Conservation (phyloP, 73 alveolate species). For the Paramecium pentaurelia region DNA sequence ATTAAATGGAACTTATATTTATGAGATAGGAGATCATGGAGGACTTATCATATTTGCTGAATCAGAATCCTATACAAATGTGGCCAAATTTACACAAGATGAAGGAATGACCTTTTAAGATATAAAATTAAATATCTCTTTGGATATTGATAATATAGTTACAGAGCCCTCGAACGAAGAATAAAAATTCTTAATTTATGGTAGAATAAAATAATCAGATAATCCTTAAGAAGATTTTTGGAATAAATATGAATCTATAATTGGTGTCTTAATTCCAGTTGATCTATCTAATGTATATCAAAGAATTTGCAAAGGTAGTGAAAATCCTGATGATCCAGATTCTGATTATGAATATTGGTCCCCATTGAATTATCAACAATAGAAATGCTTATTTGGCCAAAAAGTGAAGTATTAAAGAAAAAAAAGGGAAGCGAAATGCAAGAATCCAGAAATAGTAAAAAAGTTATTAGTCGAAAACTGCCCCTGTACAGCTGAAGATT, state of each 20-base stretch:
- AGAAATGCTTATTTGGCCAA: slow-evolving; percentile 84
- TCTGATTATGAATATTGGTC: slow-evolving; percentile 93
- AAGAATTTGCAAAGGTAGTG: slow-evolving; percentile 82
- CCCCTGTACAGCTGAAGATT: slow-evolving; percentile 87
- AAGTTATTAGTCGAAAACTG: slow-evolving; percentile 69
- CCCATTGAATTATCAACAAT: slow-evolving; percentile 82
- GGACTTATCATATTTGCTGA: slow-evolving; percentile 79
- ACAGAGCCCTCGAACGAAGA: slow-evolving; percentile 84
- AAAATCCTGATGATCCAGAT: slow-evolving; percentile 75
- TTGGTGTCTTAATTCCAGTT: slow-evolving; percentile 71
- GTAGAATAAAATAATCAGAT: slow-evolving; percentile 39
- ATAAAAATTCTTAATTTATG: slow-evolving; percentile 85
- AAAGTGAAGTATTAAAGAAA: slow-evolving; percentile 83
- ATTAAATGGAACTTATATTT: slow-evolving; percentile 75
- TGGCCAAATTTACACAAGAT: slow-evolving; percentile 64
- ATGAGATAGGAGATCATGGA: slow-evolving; percentile 92
- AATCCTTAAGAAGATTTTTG: slow-evolving; percentile 51
- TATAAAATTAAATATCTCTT: neutral
- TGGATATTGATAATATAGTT: slow-evolving; percentile 78
- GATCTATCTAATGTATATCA: slow-evolving; percentile 79
- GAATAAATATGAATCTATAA: slow-evolving; percentile 62
- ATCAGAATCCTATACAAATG: slow-evolving; percentile 57
- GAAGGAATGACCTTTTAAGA: slow-evolving; percentile 33
- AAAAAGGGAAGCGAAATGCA: slow-evolving; percentile 81
- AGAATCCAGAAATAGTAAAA: slow-evolving; percentile 73